A percentile compares a stretch with the other conserved stretches of the same genome.
phyloP scores from a whole-genome alignment of 345 rosid genomes.

The Pseudoturritis turrita region DNA sequence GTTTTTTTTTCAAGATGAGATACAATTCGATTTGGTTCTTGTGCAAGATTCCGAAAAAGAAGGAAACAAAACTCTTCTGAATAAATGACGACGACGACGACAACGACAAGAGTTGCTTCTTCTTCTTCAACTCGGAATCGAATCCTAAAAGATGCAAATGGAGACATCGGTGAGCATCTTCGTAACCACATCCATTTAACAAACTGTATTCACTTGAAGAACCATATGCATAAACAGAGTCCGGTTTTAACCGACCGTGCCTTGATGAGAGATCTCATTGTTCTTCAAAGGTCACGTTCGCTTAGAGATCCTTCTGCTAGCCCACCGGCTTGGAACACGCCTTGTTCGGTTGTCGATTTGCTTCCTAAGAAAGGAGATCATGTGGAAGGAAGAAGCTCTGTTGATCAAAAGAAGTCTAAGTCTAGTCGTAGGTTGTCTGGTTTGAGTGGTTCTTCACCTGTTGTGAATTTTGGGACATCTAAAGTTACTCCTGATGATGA shows the following conservation, averaged over 20 bases:
- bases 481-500: constrained; percentile 53
- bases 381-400: constrained; percentile 54
- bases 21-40: constrained; percentile 34
- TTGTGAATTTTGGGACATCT: constrained; percentile 47
- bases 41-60: constrained; percentile 26
- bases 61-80: constrained; percentile 23
- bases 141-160: constrained; percentile 89
- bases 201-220: constrained; percentile 94
- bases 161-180: constrained; percentile 87
- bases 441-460: constrained; percentile 57
- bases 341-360: constrained; percentile 56
- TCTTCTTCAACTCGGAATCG: constrained; percentile 44
- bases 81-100: constrained; percentile 53
- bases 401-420: constrained; percentile 42
- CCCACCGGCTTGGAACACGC: constrained; percentile 84
- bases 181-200: constrained; percentile 92
- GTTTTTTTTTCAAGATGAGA: constrained; percentile 32
- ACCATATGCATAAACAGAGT: constrained; percentile 97
- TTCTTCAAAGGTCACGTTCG: constrained; percentile 85
- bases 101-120: constrained; percentile 51
- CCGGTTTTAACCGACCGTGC: constrained; percentile 72
- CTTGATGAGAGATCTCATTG: constrained; percentile 85
- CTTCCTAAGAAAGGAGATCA: constrained; percentile 58
- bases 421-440: constrained; percentile 63
- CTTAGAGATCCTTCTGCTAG: constrained; percentile 93